Conservation (phyloP, 768 basidiomycete genomes). For the Crepidotus variabilis region DNA sequence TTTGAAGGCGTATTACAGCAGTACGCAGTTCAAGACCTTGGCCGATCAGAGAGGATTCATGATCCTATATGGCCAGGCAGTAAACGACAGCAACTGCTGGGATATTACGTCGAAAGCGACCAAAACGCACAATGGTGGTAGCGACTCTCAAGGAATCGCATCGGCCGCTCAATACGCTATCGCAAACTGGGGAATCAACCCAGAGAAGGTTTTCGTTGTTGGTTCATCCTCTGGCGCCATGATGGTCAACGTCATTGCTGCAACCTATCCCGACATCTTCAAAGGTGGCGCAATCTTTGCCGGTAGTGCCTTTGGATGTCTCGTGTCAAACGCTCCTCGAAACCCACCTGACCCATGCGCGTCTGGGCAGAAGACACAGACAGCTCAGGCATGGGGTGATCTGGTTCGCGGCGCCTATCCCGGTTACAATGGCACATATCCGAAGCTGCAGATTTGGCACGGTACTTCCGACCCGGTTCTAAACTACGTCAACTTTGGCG, state of each 20-base stretch:
- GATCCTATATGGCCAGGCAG: slow-evolving; percentile 45
- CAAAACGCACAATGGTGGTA: slow-evolving; percentile 50
- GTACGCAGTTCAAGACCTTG: slow-evolving; percentile 43
- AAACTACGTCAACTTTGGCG: slow-evolving; percentile 5
- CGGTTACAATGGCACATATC: slow-evolving; percentile 50
- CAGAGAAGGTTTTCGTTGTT: slow-evolving; percentile 45
- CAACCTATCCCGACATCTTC: slow-evolving; percentile 55
- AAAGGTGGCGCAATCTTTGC: slow-evolving; percentile 44
- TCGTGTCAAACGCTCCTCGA: slow-evolving; percentile 44
- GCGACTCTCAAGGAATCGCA: slow-evolving; percentile 51
- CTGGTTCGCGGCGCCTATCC: slow-evolving; percentile 44
- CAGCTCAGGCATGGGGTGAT: slow-evolving; percentile 46
- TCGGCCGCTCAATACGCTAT: slow-evolving; percentile 44
- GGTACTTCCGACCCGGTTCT: slow-evolving; percentile 33
- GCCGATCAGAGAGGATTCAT: slow-evolving; percentile 50
- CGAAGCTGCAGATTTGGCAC: slow-evolving; percentile 54
- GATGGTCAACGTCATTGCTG: slow-evolving; percentile 57
- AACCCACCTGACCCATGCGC: slow-evolving; percentile 44
- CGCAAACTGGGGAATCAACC: slow-evolving; percentile 40
- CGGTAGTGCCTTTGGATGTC: slow-evolving; percentile 54
- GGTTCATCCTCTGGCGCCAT: slow-evolving; percentile 53
- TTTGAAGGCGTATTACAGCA: slow-evolving; percentile 43
- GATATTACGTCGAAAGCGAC: slow-evolving; percentile 46
- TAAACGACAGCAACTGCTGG: slow-evolving; percentile 44
- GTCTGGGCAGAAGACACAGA: slow-evolving; percentile 37